phyloP scores from a whole-genome alignment of 2,329 filamentous ascomycete species.

The Beauveria sp. region DNA sequence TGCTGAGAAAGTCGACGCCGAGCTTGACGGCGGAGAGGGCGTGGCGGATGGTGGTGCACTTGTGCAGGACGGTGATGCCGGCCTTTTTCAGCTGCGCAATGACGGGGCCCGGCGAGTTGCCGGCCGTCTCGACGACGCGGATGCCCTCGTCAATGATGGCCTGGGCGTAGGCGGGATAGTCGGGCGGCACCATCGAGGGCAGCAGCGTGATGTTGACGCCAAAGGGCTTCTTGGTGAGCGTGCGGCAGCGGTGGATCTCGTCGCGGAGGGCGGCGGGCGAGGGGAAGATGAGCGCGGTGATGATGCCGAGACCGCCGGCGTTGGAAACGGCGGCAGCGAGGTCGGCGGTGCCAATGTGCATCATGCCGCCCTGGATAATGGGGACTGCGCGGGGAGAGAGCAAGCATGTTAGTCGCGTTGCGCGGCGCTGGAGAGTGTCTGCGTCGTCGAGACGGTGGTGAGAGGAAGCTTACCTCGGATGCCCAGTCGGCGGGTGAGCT shows the following conservation, averaged over 20 bases:
- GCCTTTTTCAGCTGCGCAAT: constrained; percentile 82
- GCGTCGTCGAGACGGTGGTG: neutral
- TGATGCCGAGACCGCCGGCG: constrained; percentile 74
- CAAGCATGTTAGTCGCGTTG: neutral
- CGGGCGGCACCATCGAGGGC: constrained; percentile 78
- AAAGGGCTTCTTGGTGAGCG: constrained; percentile 73
- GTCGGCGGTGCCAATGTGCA: constrained; percentile 77
- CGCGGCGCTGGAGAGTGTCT: neutral
- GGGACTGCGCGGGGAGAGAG: constrained; percentile 46
- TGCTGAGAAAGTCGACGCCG: constrained; percentile 92
- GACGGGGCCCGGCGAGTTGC: constrained; percentile 80
- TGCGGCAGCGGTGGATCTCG: constrained; percentile 82
- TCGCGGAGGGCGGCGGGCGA: constrained; percentile 85
- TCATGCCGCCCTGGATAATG: constrained; percentile 80
- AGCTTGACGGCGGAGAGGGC: constrained; percentile 87
- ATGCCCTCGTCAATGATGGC: constrained; percentile 91
- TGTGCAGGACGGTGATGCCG: constrained; percentile 77
- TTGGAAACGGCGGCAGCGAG: constrained; percentile 70
- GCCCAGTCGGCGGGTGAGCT: constrained; percentile 50
- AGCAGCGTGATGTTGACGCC: constrained; percentile 94
- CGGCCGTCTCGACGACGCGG: constrained; percentile 85
- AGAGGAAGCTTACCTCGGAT: constrained; percentile 35
- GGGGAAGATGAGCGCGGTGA: constrained; percentile 87
- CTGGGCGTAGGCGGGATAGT: constrained; percentile 87
- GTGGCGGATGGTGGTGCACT: constrained; percentile 94